Base-by-base conservation (phyloP, 108 stramenopile genomes). In the Cyclotella kingstonii region DNA sequence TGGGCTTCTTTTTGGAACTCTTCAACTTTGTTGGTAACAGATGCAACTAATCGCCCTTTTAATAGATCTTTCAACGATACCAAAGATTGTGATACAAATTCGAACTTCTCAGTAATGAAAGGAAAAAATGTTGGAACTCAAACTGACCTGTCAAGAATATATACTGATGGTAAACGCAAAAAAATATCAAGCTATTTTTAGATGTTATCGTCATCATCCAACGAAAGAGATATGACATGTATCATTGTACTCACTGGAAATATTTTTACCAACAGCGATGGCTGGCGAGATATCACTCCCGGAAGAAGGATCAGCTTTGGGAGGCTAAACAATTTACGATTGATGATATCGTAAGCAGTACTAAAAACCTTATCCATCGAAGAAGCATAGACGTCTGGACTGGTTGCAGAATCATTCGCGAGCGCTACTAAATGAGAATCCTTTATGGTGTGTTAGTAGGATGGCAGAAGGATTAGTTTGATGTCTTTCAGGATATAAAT, bases 291-390 rank as follows among this genome's bases (percentile, higher is more conserved):
- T 39, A 93, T 84, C n/a, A 93, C 80, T 19, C 79, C 79, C 0
- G 92, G 92, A 4, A 93, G 55, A 17, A 93, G 67, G 51, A 90
- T 42, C 3, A 93, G 65, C 36, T 93, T 93, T 1, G 92, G 92
- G 7, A 93, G 50, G 46, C 81, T 83, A 46, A 93, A 93, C n/a
- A 93, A 30, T 45, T 93, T 93, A n/a, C 92, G 81, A 49, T 93
- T 93, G 75, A 93, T 70, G 12, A 63, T 40, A 10, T 63, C 70
- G 26, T 72, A 72, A 8, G 66, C 34, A 14, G 84, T 93, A 0
- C 62, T 63, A 25, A 93, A 78, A 15, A 90, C 81, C 2, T 81
- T 78, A 53, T 86, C 81, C 86, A 88, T 88, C 54, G 76, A 77
- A 11, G 52, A 52, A 10, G 84, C 89, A 60, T 82, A 90, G 19